A percentile compares a stretch with the other conserved stretches of the same genome.
phyloP scores from a whole-genome alignment of 1,284 basidiomycete species.

The Coniophora puteana region DNA sequence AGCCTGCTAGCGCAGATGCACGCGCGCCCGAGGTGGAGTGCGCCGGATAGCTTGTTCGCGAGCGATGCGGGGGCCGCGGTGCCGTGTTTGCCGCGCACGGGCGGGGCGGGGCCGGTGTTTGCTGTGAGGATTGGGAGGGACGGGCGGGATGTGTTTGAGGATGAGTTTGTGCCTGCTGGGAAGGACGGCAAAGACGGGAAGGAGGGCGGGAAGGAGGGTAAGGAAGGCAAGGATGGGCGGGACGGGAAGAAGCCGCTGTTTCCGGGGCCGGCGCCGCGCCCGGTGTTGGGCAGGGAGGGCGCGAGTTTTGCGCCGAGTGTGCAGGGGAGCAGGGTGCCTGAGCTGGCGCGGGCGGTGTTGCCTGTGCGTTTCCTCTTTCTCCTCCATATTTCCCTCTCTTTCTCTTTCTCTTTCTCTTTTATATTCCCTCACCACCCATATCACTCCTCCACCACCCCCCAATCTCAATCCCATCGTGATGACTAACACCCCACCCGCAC shows the following conservation, averaged over 20 bases:
- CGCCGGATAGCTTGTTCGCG: slow-evolving; percentile 59
- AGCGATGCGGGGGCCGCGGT: slow-evolving; percentile 31
- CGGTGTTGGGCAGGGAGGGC: slow-evolving; percentile 51
- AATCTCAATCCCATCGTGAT: too few species aligned
- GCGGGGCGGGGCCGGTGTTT: slow-evolving; percentile 52
- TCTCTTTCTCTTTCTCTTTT: not conserved
- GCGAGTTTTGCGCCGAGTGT: slow-evolving; percentile 48
- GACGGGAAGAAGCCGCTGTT: slow-evolving; percentile 48
- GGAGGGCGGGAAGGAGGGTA: slow-evolving; percentile 15
- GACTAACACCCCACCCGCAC: slow-evolving; percentile 2
- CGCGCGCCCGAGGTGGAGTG: slow-evolving; percentile 59
- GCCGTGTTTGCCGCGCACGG: slow-evolving; percentile 55
- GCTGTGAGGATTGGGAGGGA: slow-evolving; percentile 40
- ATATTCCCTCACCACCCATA: slow-evolving; percentile 5
- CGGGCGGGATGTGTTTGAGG: slow-evolving; percentile 19
- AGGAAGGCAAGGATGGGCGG: too few species aligned
- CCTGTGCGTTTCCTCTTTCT: slow-evolving; percentile 47
- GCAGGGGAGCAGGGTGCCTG: slow-evolving; percentile 50
- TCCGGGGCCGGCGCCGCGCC: slow-evolving; percentile 47
- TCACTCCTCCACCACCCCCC: slow-evolving; percentile 16
- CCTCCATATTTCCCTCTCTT: not conserved
- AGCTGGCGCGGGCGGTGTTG: slow-evolving; percentile 56
- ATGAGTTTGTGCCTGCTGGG: slow-evolving; percentile 16
- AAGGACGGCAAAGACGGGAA: slow-evolving; percentile 26
- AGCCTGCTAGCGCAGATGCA: slow-evolving; percentile 56